Conservation (phyloP, 1,139 yeast species). For the Taphrina deformans region DNA sequence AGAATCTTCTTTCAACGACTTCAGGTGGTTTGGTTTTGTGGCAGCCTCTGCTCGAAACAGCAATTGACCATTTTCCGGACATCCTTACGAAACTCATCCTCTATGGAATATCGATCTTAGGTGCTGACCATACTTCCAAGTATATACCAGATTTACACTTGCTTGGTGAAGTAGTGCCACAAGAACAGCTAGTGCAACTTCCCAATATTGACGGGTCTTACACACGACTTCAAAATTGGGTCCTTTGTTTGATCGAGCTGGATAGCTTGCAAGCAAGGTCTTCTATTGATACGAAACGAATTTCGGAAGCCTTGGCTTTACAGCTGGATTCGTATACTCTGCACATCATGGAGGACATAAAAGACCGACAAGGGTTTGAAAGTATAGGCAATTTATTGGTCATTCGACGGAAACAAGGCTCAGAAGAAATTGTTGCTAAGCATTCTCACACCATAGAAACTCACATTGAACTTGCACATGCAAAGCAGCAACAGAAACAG, state of each 20-base stretch:
- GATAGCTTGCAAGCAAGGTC: neutral
- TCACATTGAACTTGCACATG: neutral
- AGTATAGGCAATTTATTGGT: neutral
- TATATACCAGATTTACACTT: neutral
- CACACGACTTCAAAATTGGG: constrained; percentile 4
- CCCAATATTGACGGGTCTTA: constrained; percentile 5
- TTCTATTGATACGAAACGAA: neutral
- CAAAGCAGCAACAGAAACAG: neutral
- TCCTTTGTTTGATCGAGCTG: neutral
- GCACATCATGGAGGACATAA: neutral
- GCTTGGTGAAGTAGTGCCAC: neutral
- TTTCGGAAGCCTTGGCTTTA: constrained; percentile 7
- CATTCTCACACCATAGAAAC: neutral
- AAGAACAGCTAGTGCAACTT: neutral
- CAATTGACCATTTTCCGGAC: neutral
- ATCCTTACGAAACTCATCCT: neutral
- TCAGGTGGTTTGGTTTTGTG: neutral
- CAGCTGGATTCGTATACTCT: constrained; percentile 9
- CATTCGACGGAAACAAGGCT: neutral
- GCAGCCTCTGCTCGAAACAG: constrained; percentile 22
- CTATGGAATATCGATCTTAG: constrained; percentile 7
- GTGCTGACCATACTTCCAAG: neutral
- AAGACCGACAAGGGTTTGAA: neutral
- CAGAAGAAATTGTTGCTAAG: neutral
- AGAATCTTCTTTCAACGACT: constrained; percentile 8